Base-by-base conservation (phyloP, 2,329 filamentous ascomycete genomes). In the Phyllosticta paracitricarpa region DNA sequence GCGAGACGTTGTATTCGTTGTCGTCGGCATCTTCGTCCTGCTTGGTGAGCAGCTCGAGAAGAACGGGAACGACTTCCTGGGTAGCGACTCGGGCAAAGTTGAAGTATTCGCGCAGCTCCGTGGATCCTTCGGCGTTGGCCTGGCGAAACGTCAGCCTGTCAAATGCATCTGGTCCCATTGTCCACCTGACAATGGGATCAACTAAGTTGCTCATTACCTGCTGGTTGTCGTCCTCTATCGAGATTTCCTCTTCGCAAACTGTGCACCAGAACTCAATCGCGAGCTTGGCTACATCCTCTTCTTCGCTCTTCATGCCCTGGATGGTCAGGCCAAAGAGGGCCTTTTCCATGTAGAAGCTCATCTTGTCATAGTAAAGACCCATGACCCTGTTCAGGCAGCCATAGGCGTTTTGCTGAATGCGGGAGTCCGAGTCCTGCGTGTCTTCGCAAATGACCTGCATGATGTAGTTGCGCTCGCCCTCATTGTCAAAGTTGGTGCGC, bases 261-360 rank as follows among this genome's bases (percentile, higher is more conserved):
- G 94, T 97, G 81, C 93, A 97, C 94, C 94, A 99, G 79, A 99
- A 99, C 75, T 99, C 94, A 67, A 99, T 91, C 48, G 94, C 94
- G 61, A 99, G 83, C 82, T 99, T 99, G 64, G 94, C 89, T 59
- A 99, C 94, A 73, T 99, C 94, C 76, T 99, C 94, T 69, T 99
- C 94, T 7, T 92, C 88, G 69, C 86, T 95, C 84, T 96, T 97
- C 94, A 99, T 99, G 68, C 94, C 94, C 73, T 96, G 87, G 65
- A 99, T 96, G 51, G 94, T 99, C 51, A 99, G 83, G 62, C 94
- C 94, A 70, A 99, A 99, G 53, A 99, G 83, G 40, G 94, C 94
- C 84, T 97, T 97, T 82, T 99, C 94, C 94, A 99, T 99, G 81
- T 99, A 99, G 78, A 97, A 99, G 70, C 92, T 88, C 94, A 99